Percentiles rank a stretch among this genome's conserved stretches.
Conservation (phyloP, 164 flowering plant genomes). For the Magnolia officinalis region DNA sequence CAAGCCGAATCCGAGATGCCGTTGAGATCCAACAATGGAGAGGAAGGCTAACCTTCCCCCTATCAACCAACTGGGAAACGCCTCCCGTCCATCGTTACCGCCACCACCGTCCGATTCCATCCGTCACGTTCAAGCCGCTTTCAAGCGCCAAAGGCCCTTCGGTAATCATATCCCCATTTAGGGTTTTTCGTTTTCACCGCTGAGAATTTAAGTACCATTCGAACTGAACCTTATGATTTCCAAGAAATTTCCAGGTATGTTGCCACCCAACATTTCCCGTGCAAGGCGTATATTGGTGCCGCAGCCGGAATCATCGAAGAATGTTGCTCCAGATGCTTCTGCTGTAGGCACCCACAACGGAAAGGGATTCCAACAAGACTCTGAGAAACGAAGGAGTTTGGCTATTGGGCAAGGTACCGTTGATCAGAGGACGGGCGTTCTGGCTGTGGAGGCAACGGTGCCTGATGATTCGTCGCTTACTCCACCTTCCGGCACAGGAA, state of each 20-base stretch:
- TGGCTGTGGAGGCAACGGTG: background rate
- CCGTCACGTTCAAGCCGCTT: constrained; percentile 75
- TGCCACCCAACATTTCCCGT: constrained; percentile 39
- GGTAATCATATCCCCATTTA: constrained; percentile 30
- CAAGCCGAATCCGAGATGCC: constrained; percentile 43
- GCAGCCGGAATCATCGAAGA: constrained; percentile 33
- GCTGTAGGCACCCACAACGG: background rate
- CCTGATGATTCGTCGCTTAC: constrained; percentile 40
- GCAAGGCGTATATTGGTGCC: constrained; percentile 61
- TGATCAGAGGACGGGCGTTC: background rate
- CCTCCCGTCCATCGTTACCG: constrained; percentile 30
- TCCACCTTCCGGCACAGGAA: constrained; percentile 43
- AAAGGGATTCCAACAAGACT: background rate
- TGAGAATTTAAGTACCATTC: background rate
- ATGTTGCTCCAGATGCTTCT: background rate
- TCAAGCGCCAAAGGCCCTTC: constrained; percentile 82
- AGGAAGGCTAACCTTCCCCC: constrained; percentile 63
- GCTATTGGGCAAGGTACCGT: background rate
- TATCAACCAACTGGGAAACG: constrained; percentile 10
- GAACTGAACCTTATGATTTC: background rate
- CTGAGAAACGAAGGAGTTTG: background rate
- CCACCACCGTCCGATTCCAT: constrained; percentile 42
- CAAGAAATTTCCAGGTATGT: constrained; percentile 32
- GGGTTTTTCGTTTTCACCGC: background rate
- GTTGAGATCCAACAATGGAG: constrained; percentile 50